phyloP scores from a whole-genome alignment of 768 basidiomycete species.

The Ramaria sp. region DNA sequence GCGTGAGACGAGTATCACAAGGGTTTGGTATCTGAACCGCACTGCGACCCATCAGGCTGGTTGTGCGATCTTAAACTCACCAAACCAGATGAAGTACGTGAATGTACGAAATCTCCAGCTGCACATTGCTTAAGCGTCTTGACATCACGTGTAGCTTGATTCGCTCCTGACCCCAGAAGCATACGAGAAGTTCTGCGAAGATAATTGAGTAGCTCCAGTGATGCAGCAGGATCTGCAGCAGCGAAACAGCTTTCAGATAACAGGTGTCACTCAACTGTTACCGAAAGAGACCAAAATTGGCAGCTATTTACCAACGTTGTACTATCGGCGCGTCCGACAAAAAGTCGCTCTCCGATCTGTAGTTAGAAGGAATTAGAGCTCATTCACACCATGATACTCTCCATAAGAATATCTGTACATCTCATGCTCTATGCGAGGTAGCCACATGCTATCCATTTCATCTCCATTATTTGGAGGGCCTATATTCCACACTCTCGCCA shows the following conservation, averaged over 20 bases:
- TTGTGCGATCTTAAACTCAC: constrained; percentile 86
- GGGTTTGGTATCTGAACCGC: not conserved
- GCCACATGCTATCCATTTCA: not conserved
- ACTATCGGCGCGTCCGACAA: too few species aligned
- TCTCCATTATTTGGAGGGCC: constrained; percentile 31
- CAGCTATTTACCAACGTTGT: too few species aligned
- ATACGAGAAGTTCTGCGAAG: constrained; percentile 56
- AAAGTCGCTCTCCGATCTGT: too few species aligned
- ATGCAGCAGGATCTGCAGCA: not conserved
- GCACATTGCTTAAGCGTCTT: not conserved
- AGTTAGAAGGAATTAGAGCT: not conserved
- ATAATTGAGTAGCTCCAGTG: not conserved
- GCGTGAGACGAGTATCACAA: constrained; percentile 12
- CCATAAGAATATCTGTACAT: not conserved
- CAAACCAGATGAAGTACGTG: constrained; percentile 60
- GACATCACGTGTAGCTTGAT: constrained; percentile 40
- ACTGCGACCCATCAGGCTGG: constrained; percentile 55
- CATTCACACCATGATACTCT: not conserved
- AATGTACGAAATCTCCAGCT: not conserved
- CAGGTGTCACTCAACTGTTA: not conserved
- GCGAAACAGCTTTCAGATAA: not conserved
- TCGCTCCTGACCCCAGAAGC: constrained; percentile 59
- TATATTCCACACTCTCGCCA: constrained; percentile 84
- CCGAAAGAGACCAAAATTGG: too few species aligned
- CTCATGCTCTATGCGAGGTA: not conserved